Percentiles rank a stretch among this genome's conserved stretches.
phyloP scores from a whole-genome alignment of 257 asterid species.

The Solanum tarijense region DNA sequence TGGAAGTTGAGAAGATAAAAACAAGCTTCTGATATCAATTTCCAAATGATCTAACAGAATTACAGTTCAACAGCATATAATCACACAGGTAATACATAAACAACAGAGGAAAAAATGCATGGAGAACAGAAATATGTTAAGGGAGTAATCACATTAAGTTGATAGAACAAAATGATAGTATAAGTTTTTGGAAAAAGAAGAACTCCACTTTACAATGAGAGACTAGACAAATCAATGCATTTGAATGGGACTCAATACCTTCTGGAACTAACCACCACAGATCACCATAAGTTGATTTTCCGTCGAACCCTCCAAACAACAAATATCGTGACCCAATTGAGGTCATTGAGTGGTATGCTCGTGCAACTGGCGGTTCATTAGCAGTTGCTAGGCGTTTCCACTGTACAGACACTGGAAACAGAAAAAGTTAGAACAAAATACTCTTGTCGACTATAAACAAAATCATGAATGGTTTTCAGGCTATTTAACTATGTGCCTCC shows the following conservation, averaged over 20 bases:
- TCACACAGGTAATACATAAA: background rate
- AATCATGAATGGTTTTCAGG: background rate
- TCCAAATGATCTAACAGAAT: background rate
- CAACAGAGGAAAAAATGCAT: background rate
- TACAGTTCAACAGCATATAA: background rate
- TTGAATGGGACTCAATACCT: conserved; percentile 33
- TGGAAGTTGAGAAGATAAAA: background rate
- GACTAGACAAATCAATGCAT: background rate
- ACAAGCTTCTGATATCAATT: background rate
- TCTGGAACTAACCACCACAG: conserved; percentile 99
- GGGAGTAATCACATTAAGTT: background rate
- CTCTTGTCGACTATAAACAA: background rate
- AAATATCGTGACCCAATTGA: conserved; percentile 62
- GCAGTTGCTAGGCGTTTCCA: conserved; percentile 82
- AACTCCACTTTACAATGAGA: background rate
- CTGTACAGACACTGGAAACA: conserved; percentile 65
- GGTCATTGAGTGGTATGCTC: conserved; percentile 97
- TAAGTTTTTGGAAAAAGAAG: background rate
- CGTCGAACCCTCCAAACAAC: conserved; percentile 94
- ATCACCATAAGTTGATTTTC: conserved; percentile 87
- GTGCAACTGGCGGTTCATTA: conserved; percentile 77
- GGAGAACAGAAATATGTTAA: background rate
- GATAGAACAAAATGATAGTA: background rate
- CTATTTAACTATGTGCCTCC: background rate
- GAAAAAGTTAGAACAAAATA: background rate